Evolutionary conservation across 2,329 filamentous ascomycete genomes (phyloP), one percentile per base, ranked within the genome.

Genomic region (Sporothrix curviconia): DNA sequence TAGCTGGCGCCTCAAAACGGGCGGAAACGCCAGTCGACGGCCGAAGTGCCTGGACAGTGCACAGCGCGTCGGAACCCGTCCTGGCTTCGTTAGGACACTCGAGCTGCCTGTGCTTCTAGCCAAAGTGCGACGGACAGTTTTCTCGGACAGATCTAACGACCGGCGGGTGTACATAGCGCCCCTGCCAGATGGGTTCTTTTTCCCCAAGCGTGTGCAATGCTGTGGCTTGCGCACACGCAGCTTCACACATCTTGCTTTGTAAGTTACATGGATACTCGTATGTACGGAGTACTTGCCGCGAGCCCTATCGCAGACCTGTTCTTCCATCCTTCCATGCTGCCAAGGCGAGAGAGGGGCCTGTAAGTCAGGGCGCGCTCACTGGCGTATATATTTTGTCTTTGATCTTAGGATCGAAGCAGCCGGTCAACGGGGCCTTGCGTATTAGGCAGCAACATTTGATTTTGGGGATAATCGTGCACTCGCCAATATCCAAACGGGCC

Each of bases 381-480:
- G 17, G 44, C 12, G 12, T 28, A n/a, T 46, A 7, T n/a, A 17
- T 47, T 30, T 19, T 30, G 43, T 32, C 43, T 34, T 14, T 30
- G 25, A 32, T 49, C 28, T 25, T 12, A 22, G 19, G 32, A 25
- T 50, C 22, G 19, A 28, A 51, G 34, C 34, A 54, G 19, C 3
- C 8, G 8, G 9, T 17, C 37, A 42, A 42, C 50, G 11, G 28
- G 37, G 50, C 50, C 50, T 54, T 30, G 39, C 40, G 39, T 44
- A 39, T 36, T 54, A 54, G 51, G 51, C 51, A 54, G 51, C 51
- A 54, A 44, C 51, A 54, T 44, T 42, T n/a, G n/a, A n/a, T n/a
- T n/a, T n/a, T n/a, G n/a, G n/a, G n/a, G n/a, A n/a, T n/a, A n/a
- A n/a, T n/a, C n/a, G n/a, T n/a, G n/a, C n/a, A n/a, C n/a, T n/a